Conservation (phyloP, 345 rosid species). For the Eucalyptus tenuipes region DNA sequence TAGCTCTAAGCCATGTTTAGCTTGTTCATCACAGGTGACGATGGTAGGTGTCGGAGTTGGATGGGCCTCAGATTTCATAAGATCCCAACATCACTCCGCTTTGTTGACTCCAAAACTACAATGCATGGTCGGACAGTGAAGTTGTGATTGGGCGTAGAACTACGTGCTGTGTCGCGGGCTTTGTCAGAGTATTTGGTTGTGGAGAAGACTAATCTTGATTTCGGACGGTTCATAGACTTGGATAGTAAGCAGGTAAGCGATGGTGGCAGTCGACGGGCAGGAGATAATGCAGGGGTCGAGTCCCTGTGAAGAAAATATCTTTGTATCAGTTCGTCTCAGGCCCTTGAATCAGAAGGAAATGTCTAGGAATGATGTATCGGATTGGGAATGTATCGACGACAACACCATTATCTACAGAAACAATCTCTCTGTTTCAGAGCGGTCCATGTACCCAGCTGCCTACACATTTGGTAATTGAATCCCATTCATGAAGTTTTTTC, state of each 20-base stretch:
- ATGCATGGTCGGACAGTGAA: neutral
- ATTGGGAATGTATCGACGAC: constrained; percentile 90
- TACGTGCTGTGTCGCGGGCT: neutral
- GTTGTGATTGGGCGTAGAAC: neutral
- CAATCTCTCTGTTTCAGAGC: constrained; percentile 66
- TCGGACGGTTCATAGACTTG: neutral
- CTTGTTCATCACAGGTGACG: constrained; percentile 9
- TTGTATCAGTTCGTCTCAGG: constrained; percentile 82
- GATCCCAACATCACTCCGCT: neutral
- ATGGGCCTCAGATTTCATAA: constrained; percentile 17
- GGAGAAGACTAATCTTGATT: neutral
- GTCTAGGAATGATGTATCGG: constrained; percentile 54
- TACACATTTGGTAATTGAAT: constrained; percentile 71
- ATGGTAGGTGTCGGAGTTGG: constrained; percentile 7
- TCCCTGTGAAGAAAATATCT: constrained; percentile 50
- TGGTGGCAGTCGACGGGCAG: constrained; percentile 39
- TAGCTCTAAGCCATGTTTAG: constrained; percentile 27
- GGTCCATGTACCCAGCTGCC: constrained; percentile 84
- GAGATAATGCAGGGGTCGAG: constrained; percentile 33
- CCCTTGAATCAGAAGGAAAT: constrained; percentile 81
- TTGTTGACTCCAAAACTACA: neutral
- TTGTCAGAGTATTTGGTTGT: neutral
- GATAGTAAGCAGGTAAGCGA: constrained; percentile 13
- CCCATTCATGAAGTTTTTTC: neutral
- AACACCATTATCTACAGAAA: constrained; percentile 59